Percentiles rank a stretch among this genome's conserved stretches.
phyloP scores from a whole-genome alignment of 148 eudicot genomes.

The Euryodendron excelsum region DNA sequence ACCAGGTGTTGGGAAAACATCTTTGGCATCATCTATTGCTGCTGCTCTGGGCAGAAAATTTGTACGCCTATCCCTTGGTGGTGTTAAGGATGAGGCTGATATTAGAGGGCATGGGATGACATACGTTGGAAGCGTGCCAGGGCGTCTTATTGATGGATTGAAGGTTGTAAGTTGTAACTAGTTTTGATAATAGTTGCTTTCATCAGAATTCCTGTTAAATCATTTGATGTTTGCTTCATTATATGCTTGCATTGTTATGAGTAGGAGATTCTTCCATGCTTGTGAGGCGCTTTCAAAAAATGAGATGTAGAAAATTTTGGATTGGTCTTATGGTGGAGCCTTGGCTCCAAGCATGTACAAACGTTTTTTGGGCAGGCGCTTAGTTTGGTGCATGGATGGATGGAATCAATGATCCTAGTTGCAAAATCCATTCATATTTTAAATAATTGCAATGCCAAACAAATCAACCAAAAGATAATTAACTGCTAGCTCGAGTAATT shows the following conservation, averaged over 20 bases:
- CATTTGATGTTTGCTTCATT: constrained; percentile 1
- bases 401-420: neutral
- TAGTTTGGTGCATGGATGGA: neutral
- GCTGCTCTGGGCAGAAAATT: constrained; percentile 95
- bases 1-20: constrained; percentile 99
- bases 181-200: constrained; percentile 9
- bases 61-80: constrained; percentile 94
- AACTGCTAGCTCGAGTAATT: neutral
- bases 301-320: neutral
- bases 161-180: constrained; percentile 57
- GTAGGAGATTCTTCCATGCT: neutral
- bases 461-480: neutral
- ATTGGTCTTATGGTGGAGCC: neutral
- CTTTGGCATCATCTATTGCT: constrained; percentile 97
- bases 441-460: neutral
- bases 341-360: neutral
- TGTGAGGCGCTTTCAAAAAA: neutral
- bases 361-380: neutral
- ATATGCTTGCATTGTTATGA: neutral
- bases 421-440: neutral
- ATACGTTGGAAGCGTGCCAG: constrained; percentile 99
- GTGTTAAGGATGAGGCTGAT: constrained; percentile 99
- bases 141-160: constrained; percentile 97
- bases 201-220: neutral
- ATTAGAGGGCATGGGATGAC: constrained; percentile 99